phyloP scores from a whole-genome alignment of 805 yeast species.

The Zygosaccharomyces bisporus region DNA sequence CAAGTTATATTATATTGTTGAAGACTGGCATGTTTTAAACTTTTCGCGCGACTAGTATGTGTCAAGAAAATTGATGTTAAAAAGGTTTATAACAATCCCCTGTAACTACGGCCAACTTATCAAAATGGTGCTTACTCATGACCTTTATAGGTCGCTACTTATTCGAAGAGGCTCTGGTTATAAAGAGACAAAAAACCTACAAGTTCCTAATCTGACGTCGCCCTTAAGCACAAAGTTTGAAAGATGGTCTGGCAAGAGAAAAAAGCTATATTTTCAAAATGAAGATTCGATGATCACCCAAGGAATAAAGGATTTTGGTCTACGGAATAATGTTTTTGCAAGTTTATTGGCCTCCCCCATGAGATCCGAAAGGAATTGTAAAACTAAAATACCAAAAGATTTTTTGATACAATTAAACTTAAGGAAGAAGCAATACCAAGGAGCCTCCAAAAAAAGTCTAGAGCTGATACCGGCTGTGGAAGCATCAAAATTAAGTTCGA shows the following conservation, averaged over 20 bases:
- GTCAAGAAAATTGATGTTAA: no score
- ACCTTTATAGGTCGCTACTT: constrained; percentile 1
- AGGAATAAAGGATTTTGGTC: constrained; percentile 10
- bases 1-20: not conserved
- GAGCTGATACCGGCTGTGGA: constrained; percentile 12
- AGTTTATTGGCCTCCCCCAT: constrained; percentile 41
- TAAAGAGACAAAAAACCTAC: not conserved
- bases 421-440: constrained; percentile 14
- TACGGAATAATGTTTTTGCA: constrained; percentile 40
- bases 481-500: constrained; percentile 13
- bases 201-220: constrained; percentile 13
- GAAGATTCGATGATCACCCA: not conserved
- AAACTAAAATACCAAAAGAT: constrained; percentile 40
- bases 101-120: not conserved
- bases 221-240: constrained; percentile 33
- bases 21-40: not conserved
- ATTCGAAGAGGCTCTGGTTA: not conserved
- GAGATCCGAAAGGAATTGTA: constrained; percentile 39
- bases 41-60: not conserved
- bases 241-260: constrained; percentile 36
- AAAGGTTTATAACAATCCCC: not conserved
- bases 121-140: constrained; percentile 1
- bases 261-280: constrained; percentile 18
- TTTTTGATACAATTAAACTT: constrained; percentile 37
- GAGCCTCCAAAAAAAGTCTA: constrained; percentile 13